Evolutionary conservation across 129 eudicot species (phyloP), one percentile per base, ranked within the genome.

Genomic region (Lactuca saligna): DNA sequence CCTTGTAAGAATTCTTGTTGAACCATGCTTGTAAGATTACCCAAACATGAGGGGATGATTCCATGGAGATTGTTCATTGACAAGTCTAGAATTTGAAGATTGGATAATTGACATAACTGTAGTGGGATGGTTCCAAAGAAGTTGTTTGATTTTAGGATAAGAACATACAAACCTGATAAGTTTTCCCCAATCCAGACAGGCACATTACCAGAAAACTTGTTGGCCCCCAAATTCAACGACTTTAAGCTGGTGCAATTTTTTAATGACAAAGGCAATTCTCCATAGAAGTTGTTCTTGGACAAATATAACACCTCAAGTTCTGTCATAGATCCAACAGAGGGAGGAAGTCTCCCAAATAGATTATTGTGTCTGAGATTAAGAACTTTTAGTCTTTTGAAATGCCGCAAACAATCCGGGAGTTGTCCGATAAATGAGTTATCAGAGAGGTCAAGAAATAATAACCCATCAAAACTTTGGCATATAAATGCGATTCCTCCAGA

Each of bases 111-210:
- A 42, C 49, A 42, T 42, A 42, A 42, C 10, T 42, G 9, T 42
- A 42, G 2, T 8, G 49, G 49, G 49, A 42, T 42, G 13, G 49
- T 42, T 42, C 49, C 49, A 9, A 42, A 42, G 13, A 42, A 42
- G 49, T 42, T 42, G 49, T 42, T 42, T 42, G 49, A 42, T 8
- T 3, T 42, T 8, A 42, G 49, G 3, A 42, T 42, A 42, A 42
- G 49, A 9, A 42, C 2, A 42, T 42, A 42, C 49, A 42, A 42
- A 12, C 49, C 49, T 9, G 49, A 8, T 42, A 42, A 42, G 3
- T 42, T 42, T 8, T 42, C 48, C 38, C 83, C 83, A 5, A 79
- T 44, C 83, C 79, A 79, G 17, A 66, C 7, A 2, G 83, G 83
- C 37, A 68, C 64, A 17, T 44, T 58, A 15, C 79, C 75, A 16